phyloP scores from a whole-genome alignment of 805 yeast genomes.

The Lachancea waltii region DNA sequence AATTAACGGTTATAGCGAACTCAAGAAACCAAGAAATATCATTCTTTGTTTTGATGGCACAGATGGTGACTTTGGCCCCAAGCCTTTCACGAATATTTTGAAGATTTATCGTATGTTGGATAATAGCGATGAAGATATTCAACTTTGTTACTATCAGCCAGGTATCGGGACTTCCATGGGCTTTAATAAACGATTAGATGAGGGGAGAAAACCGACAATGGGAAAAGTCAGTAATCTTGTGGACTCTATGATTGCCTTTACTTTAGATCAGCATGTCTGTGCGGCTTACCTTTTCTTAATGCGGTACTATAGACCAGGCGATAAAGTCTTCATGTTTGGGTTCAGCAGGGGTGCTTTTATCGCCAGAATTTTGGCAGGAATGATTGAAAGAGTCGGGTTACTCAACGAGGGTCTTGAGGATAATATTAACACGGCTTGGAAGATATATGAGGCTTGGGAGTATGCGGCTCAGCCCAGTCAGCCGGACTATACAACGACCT shows the following conservation, averaged over 20 bases:
- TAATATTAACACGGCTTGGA: conserved; percentile 56
- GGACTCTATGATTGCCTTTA: conserved; percentile 47
- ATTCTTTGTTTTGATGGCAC: conserved; percentile 62
- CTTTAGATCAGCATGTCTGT: conserved; percentile 50
- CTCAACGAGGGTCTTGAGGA: conserved; percentile 49
- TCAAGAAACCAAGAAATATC: conserved; percentile 34
- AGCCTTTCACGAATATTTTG: conserved; percentile 49
- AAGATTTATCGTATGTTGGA: conserved; percentile 48
- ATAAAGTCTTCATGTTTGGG: conserved; percentile 51
- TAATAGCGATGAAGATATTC: conserved; percentile 35
- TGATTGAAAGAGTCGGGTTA: conserved; percentile 60
- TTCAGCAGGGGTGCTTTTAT: conserved; percentile 61
- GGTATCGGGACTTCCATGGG: conserved; percentile 54
- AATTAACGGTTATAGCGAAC: background rate
- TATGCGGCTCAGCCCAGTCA: conserved; percentile 51
- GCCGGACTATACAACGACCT: conserved; percentile 38
- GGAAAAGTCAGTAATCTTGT: conserved; percentile 20
- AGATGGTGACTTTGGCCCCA: conserved; percentile 48
- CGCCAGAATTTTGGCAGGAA: conserved; percentile 57
- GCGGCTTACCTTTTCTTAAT: conserved; percentile 51
- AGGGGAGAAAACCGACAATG: conserved; percentile 14
- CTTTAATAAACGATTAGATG: conserved; percentile 31
- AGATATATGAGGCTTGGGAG: conserved; percentile 53
- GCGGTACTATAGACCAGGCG: conserved; percentile 43
- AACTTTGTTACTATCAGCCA: conserved; percentile 60